These are phyloP conservation scores for Pichia cephalocereana DNA, from an alignment of 805 yeast genomes.

Conservation along the genomic window DNA sequence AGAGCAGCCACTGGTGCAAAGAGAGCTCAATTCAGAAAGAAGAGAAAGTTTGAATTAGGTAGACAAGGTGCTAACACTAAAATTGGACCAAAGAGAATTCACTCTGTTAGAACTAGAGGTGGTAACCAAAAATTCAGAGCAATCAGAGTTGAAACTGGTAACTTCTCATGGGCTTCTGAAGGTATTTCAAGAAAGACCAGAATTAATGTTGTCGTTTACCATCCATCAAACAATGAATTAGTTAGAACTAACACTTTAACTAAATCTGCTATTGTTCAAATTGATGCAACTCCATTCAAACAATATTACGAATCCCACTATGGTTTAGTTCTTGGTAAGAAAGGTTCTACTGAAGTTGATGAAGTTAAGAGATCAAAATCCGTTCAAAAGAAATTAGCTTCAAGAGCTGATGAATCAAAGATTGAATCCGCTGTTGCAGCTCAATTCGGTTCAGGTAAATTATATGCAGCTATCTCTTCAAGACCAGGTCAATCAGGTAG, in stretches of 20 bases:
- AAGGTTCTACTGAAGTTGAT: slow-evolving; percentile 45
- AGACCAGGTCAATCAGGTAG: slow-evolving; percentile 99
- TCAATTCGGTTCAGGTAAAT: slow-evolving; percentile 98
- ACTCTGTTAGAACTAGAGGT: slow-evolving; percentile 99
- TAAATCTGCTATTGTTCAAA: slow-evolving; percentile 97
- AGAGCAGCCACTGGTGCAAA: slow-evolving; percentile 99
- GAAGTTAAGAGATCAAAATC: slow-evolving; percentile 60
- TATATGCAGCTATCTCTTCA: slow-evolving; percentile 96
- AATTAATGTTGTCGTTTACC: slow-evolving; percentile 95
- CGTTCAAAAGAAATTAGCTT: slow-evolving; percentile 85
- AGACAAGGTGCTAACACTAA: slow-evolving; percentile 99
- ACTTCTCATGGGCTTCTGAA: slow-evolving; percentile 99
- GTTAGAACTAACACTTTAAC: slow-evolving; percentile 99
- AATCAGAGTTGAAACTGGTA: slow-evolving; percentile 96
- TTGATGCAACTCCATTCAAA: slow-evolving; percentile 99
- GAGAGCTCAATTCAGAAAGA: slow-evolving; percentile 99
- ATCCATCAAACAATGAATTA: slow-evolving; percentile 99
- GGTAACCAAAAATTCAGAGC: slow-evolving; percentile 99
- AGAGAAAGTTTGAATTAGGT: slow-evolving; percentile 99
- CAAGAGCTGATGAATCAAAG: slow-evolving; percentile 80
- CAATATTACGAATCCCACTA: slow-evolving; percentile 99
- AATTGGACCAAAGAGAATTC: slow-evolving; percentile 98
- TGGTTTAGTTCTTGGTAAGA: slow-evolving; percentile 90
- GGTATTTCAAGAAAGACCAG: slow-evolving; percentile 99
- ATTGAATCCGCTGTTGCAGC: slow-evolving; percentile 86